Evolutionary conservation across 371 early-diverging fungal genomes (phyloP), one percentile per base, ranked within the genome.

Genomic region (Mucor plumbeus): DNA sequence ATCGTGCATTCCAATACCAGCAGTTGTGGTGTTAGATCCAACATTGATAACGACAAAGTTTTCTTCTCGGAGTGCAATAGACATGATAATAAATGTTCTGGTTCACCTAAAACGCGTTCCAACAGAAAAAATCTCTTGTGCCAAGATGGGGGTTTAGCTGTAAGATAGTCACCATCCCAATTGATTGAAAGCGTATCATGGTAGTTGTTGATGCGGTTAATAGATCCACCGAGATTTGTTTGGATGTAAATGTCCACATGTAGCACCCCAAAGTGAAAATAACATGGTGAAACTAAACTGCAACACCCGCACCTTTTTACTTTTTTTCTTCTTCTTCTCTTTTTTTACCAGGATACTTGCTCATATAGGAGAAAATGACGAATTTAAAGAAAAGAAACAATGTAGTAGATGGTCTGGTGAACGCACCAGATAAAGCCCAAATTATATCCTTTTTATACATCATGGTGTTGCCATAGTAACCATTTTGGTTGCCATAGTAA

Each of bases 11-110:
- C 89, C 87, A 61, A 88, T 86, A 59, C 91, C 89, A 21, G 92
- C 92, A 64, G 82, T 87, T 35, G 88, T 86, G 14, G 70, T 77
- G 64, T 79, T 74, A 54, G 88, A 85, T 47, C 92, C 94, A 14
- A 90, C 84, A 81, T 92, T 90, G 57, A 93, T 87, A 34, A 93
- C 91, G 26, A 92, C 85, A 78, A 88, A 91, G 72, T 85, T 90
- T 58, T 90, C 91, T 73, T 91, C 91, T 62, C 81, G 76, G 57
- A 88, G 77, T 35, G 85, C 80, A 36, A 85, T 65, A 57, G 85
- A 64, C 82, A 83, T 80, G 65, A 63, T 68, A 36, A 40, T n/a
- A 31, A 53, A 31, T 53, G 53, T 53, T 31, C 31, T 53, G 31
- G 53, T 53, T 53, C 14, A 53, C 53, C 53, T 53, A 31, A 36